Percentiles rank a stretch among this genome's conserved stretches.
phyloP scores from a whole-genome alignment of 352 stramenopile genomes.

The Lagenidium sp. region DNA sequence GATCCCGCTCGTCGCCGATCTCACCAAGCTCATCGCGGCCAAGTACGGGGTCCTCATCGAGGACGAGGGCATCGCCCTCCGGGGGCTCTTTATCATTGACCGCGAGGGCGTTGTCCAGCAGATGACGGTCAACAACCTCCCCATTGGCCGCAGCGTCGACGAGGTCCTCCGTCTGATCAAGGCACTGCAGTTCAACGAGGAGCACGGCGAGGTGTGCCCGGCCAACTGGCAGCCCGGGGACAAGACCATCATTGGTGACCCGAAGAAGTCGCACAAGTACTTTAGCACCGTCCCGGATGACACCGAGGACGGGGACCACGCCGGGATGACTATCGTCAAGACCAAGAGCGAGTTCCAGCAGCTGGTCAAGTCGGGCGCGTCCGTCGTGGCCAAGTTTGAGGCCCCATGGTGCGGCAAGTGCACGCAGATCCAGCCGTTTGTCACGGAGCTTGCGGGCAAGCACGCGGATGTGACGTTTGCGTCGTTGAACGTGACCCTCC shows the following conservation, averaged over 20 bases:
- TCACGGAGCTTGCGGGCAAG: slow-evolving; percentile 55
- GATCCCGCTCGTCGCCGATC: slow-evolving; percentile 90
- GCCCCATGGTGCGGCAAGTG: slow-evolving; percentile 86
- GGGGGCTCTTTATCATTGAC: slow-evolving; percentile 93
- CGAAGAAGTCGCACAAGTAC: slow-evolving; percentile 76
- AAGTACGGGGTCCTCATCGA: slow-evolving; percentile 90
- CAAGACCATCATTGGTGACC: slow-evolving; percentile 85
- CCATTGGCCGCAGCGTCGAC: slow-evolving; percentile 88
- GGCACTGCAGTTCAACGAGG: slow-evolving; percentile 89
- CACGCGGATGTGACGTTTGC: slow-evolving; percentile 67
- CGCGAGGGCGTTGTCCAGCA: slow-evolving; percentile 79
- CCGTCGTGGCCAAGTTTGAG: slow-evolving; percentile 74
- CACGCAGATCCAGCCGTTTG: slow-evolving; percentile 70
- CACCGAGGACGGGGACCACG: slow-evolving; percentile 21
- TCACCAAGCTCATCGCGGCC: slow-evolving; percentile 88
- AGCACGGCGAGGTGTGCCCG: slow-evolving; percentile 91
- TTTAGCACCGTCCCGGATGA: slow-evolving; percentile 62
- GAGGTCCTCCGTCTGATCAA: slow-evolving; percentile 90
- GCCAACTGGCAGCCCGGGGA: slow-evolving; percentile 90
- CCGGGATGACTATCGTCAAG: slow-evolving; percentile 40
- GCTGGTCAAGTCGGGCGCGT: slow-evolving; percentile 58
- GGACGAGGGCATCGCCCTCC: slow-evolving; percentile 76
- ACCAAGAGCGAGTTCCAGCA: slow-evolving; percentile 50
- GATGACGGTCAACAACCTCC: slow-evolving; percentile 90
- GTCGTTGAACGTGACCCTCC: slow-evolving; percentile 65